Conservation (phyloP, 2,329 filamentous ascomycete genomes). For the Magnaporthiopsis incrustans region DNA sequence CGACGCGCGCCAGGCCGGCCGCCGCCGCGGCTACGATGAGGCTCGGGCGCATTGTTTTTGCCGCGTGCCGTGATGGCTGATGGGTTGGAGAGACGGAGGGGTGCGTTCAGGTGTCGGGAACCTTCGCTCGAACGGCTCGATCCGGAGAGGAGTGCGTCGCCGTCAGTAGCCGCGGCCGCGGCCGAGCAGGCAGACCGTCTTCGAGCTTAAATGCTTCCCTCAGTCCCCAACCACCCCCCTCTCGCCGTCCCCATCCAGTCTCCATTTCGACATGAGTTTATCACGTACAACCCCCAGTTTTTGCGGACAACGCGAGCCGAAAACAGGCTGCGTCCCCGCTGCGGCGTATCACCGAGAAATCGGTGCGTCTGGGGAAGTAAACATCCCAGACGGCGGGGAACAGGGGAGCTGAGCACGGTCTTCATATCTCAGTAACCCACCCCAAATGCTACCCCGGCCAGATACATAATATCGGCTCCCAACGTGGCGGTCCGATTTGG, state of each 20-base stretch:
- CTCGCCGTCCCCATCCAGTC: not conserved
- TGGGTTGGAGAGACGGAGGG: not conserved
- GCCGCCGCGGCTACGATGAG: not conserved
- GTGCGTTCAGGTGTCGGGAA: not conserved
- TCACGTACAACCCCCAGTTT: not conserved
- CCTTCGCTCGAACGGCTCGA: not conserved
- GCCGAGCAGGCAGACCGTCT: not conserved
- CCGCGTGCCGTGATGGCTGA: not conserved
- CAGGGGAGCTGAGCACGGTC: not conserved
- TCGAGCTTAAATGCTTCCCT: not conserved
- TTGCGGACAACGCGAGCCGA: not conserved
- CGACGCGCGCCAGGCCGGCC: not conserved
- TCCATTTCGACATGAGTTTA: not conserved
- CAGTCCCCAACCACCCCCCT: not conserved
- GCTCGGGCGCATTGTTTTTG: not conserved
- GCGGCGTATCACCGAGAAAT: too few species aligned
- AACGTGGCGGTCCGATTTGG: not conserved
- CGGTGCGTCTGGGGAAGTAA: not conserved
- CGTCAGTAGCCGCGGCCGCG: not conserved
- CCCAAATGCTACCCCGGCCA: not conserved
- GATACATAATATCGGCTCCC: not conserved
- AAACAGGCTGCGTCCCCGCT: not conserved
- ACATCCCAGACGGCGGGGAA: not conserved
- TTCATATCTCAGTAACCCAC: not conserved
- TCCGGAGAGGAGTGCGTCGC: not conserved